phyloP scores from a whole-genome alignment of 2,329 filamentous ascomycete species.

The Lecanicillium sp. region DNA sequence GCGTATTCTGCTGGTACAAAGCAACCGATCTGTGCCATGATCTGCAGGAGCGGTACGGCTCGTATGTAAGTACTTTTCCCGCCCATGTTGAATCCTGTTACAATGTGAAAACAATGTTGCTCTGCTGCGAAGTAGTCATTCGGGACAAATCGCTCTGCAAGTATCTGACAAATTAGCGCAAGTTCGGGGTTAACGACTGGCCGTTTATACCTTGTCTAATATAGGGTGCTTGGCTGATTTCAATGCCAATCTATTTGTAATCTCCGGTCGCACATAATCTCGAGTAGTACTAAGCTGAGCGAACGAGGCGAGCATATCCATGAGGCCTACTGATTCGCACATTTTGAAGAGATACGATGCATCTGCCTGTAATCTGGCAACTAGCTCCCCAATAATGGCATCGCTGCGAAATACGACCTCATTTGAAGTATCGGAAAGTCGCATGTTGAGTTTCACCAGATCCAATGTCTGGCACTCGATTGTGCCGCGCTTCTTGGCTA shows the following conservation, averaged over 20 bases:
- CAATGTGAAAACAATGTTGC: conserved; percentile 79
- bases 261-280: conserved; percentile 58
- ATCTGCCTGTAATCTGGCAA: conserved; percentile 64
- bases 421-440: conserved; percentile 73
- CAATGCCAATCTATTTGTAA: conserved; percentile 64
- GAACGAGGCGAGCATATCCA: conserved; percentile 81
- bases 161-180: conserved; percentile 37
- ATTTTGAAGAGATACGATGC: conserved; percentile 73
- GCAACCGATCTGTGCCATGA: conserved; percentile 91
- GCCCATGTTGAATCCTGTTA: conserved; percentile 97
- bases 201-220: conserved; percentile 55
- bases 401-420: conserved; percentile 83
- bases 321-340: conserved; percentile 76
- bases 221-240: conserved; percentile 74
- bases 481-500: conserved; percentile 62
- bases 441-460: conserved; percentile 72
- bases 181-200: neutral
- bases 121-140: conserved; percentile 85
- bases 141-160: conserved; percentile 65
- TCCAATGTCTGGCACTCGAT: conserved; percentile 85
- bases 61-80: conserved; percentile 95
- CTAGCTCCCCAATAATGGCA: conserved; percentile 63
- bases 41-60: conserved; percentile 71
- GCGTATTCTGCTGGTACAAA: conserved; percentile 87
- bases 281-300: conserved; percentile 62